Conservation (phyloP, 768 basidiomycete species). For the Mycena albidolilacea region DNA sequence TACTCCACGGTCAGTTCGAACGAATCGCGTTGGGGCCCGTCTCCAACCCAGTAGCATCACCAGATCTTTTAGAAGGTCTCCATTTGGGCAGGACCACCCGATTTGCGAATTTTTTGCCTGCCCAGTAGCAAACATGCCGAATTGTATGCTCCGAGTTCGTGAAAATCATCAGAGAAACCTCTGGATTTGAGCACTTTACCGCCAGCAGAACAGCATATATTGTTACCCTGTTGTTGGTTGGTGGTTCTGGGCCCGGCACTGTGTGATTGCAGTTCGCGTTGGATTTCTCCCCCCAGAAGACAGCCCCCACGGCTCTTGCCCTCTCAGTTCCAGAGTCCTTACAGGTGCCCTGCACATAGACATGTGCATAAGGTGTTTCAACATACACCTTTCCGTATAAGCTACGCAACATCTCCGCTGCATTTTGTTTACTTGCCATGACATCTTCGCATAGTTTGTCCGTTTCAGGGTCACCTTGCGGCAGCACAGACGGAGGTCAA, state of each 20-base stretch:
- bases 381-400: slow-evolving; percentile 4
- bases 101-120: slow-evolving; percentile 8
- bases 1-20: background rate
- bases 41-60: too few relatives aligned
- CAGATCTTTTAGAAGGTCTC: too few relatives aligned
- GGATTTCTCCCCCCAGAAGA: slow-evolving; percentile 18
- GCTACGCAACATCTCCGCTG: slow-evolving; percentile 3
- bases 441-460: slow-evolving; percentile 7
- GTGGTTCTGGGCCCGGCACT: slow-evolving; percentile 4
- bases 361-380: slow-evolving; percentile 9
- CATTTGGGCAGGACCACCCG: background rate
- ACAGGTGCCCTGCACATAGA: slow-evolving; percentile 6
- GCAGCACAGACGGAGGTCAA: background rate
- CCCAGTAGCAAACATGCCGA: slow-evolving; percentile 16
- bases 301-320: background rate
- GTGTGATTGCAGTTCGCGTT: background rate
- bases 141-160: slow-evolving; percentile 7
- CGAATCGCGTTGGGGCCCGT: slow-evolving; percentile 7
- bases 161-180: slow-evolving; percentile 9
- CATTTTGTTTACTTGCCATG: slow-evolving; percentile 8
- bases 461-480: slow-evolving; percentile 2
- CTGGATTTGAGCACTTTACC: slow-evolving; percentile 1
- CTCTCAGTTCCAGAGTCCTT: background rate
- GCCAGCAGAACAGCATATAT: slow-evolving; percentile 14
- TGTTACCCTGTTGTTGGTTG: slow-evolving; percentile 12